phyloP scores from a whole-genome alignment of 2,329 filamentous ascomycete species.

The Cladosporium austrohemisphaericum region DNA sequence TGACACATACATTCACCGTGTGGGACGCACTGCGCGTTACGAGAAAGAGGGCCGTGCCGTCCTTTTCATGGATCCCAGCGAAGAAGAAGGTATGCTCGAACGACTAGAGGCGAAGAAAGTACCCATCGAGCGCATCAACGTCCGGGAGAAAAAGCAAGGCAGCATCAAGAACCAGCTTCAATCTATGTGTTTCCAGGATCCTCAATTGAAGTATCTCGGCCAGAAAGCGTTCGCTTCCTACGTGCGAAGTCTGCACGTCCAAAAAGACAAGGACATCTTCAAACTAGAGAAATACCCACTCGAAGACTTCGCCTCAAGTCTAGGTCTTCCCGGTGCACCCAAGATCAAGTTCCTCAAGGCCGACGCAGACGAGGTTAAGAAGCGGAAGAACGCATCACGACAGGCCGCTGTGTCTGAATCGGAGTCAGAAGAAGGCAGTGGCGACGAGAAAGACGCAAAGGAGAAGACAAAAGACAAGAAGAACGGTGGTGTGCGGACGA shows the following conservation, averaged over 20 bases:
- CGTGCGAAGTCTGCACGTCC: slow-evolving; percentile 75
- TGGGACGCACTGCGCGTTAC: slow-evolving; percentile 91
- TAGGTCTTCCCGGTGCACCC: slow-evolving; percentile 86
- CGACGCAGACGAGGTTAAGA: slow-evolving; percentile 81
- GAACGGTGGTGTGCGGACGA: slow-evolving; percentile 72
- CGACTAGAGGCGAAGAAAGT: slow-evolving; percentile 85
- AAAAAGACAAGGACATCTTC: slow-evolving; percentile 90
- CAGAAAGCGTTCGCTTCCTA: slow-evolving; percentile 96
- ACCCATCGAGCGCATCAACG: slow-evolving; percentile 78
- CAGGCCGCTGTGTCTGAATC: slow-evolving; percentile 53
- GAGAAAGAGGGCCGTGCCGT: slow-evolving; percentile 83
- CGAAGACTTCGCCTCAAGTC: slow-evolving; percentile 77
- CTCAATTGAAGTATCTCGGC: slow-evolving; percentile 87
- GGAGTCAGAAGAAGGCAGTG: slow-evolving; percentile 58
- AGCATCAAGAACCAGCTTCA: slow-evolving; percentile 81
- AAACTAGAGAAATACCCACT: slow-evolving; percentile 77
- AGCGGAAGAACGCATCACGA: slow-evolving; percentile 79
- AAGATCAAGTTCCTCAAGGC: slow-evolving; percentile 92
- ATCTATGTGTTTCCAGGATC: slow-evolving; percentile 93
- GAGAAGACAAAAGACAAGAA: slow-evolving; percentile 54
- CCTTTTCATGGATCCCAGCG: slow-evolving; percentile 85
- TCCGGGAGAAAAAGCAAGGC: slow-evolving; percentile 84
- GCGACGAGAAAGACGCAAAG: slow-evolving; percentile 52
- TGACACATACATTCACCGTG: slow-evolving; percentile 96
- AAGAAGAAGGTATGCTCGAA: slow-evolving; percentile 87